These are phyloP conservation scores for Diaporthe amygdali DNA, from an alignment of 2,329 filamentous ascomycete genomes.

Conservation along the genomic window DNA sequence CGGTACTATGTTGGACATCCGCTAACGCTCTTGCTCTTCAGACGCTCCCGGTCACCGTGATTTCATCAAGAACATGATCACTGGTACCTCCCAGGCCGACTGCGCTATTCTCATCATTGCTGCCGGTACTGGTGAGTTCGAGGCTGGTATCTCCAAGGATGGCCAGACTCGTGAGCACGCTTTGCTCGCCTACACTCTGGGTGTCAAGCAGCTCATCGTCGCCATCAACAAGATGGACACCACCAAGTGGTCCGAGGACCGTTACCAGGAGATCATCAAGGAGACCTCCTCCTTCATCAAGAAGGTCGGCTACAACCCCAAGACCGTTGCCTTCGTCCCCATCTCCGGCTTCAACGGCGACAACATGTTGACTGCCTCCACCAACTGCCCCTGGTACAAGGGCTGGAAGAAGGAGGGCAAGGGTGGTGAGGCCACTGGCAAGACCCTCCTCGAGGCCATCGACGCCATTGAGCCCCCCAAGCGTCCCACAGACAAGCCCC, in stretches of 20 bases:
- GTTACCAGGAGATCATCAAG: slow-evolving; percentile 99
- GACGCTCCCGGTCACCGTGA: slow-evolving; percentile 99
- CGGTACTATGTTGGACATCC: slow-evolving; percentile 10
- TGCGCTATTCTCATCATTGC: slow-evolving; percentile 99
- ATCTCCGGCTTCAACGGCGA: slow-evolving; percentile 99
- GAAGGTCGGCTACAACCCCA: slow-evolving; percentile 99
- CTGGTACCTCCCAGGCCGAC: slow-evolving; percentile 99
- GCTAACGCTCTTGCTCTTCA: slow-evolving; percentile 38
- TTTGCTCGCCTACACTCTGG: slow-evolving; percentile 98
- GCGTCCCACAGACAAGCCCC: slow-evolving; percentile 98
- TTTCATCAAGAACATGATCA: slow-evolving; percentile 99
- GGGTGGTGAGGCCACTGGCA: slow-evolving; percentile 82
- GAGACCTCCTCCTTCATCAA: slow-evolving; percentile 99
- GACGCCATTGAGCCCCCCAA: slow-evolving; percentile 91
- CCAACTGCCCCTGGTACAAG: slow-evolving; percentile 99
- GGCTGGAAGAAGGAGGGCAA: slow-evolving; percentile 99
- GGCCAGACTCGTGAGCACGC: slow-evolving; percentile 99
- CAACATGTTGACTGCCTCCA: slow-evolving; percentile 94
- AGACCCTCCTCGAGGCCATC: slow-evolving; percentile 99
- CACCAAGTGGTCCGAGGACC: slow-evolving; percentile 95
- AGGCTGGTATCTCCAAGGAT: slow-evolving; percentile 99
- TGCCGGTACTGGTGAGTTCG: slow-evolving; percentile 99
- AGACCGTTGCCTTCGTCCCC: slow-evolving; percentile 96
- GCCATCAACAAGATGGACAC: slow-evolving; percentile 99
- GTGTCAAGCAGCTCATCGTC: slow-evolving; percentile 99